These are phyloP conservation scores for Paecilomyces formosus DNA, from an alignment of 2,329 filamentous ascomycete species.

Conservation along the genomic window DNA sequence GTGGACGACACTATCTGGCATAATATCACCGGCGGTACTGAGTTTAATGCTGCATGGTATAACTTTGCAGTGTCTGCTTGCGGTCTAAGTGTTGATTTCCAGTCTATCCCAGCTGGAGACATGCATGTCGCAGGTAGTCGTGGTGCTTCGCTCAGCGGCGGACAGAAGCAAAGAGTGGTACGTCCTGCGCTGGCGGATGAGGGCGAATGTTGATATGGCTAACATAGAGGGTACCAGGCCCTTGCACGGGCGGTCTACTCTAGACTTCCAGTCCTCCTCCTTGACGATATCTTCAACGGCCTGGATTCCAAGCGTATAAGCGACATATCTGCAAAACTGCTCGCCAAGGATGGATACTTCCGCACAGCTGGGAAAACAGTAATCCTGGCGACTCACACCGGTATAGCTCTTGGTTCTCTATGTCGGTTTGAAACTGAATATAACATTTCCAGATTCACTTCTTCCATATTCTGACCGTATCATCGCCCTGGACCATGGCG, in stretches of 20 bases:
- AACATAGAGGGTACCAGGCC: constrained; percentile 17
- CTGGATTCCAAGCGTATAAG: constrained; percentile 42
- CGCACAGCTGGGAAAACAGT: neutral
- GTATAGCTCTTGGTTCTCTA: no score
- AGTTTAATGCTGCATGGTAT: constrained; percentile 23
- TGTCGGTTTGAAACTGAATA: no score
- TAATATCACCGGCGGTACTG: constrained; percentile 20
- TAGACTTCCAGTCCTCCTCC: constrained; percentile 38
- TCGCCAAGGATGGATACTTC: neutral
- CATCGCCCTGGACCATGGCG: no score
- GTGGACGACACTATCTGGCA: constrained; percentile 24
- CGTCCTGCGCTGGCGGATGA: constrained; percentile 6
- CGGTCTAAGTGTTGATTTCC: constrained; percentile 31
- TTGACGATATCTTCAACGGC: constrained; percentile 48
- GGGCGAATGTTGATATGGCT: no score
- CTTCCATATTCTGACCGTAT: no score
- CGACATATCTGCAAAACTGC: constrained; percentile 13
- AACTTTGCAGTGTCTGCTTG: constrained; percentile 18
- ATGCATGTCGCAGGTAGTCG: constrained; percentile 44
- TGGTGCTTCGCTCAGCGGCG: constrained; percentile 45
- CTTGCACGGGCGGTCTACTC: constrained; percentile 16
- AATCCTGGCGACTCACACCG: no score
- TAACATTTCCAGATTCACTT: no score
- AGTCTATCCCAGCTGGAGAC: constrained; percentile 32
- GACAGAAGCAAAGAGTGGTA: constrained; percentile 46